Conservation (phyloP, 2,329 filamentous ascomycete genomes). For the Hirsutella thompsonii region DNA sequence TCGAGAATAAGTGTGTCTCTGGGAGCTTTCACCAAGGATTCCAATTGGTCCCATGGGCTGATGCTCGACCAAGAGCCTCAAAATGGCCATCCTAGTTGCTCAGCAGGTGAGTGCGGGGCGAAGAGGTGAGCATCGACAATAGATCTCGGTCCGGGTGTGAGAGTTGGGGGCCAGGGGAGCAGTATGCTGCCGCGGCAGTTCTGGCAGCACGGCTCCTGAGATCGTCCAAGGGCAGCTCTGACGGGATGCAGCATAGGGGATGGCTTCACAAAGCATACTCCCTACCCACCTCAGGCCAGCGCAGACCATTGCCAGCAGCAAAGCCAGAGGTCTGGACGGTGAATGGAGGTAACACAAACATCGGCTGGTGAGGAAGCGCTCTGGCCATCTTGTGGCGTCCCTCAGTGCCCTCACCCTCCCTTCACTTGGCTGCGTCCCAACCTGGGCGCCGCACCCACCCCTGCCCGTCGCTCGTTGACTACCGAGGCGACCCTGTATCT, state of each 20-base stretch:
- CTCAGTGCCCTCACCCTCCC: background rate
- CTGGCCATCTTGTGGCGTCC: background rate
- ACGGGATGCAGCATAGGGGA: background rate
- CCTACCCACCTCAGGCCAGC: background rate
- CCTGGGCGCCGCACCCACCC: background rate
- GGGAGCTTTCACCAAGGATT: background rate
- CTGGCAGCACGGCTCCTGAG: background rate
- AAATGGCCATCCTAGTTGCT: background rate
- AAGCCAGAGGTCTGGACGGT: background rate
- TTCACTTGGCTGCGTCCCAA: background rate
- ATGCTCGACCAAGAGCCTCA: background rate
- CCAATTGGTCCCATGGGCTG: background rate
- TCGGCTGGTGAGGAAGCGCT: conserved; percentile 1
- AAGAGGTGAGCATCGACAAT: background rate
- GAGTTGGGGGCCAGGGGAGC: background rate
- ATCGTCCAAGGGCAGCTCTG: background rate
- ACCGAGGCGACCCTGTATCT: background rate
- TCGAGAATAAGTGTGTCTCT: background rate
- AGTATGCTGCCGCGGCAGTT: background rate
- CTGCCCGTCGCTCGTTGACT: background rate
- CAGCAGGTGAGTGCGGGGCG: background rate
- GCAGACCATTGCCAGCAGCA: background rate
- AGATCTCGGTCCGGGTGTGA: background rate
- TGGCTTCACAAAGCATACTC: background rate
- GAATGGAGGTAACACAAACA: conserved; percentile 1